Evolutionary conservation across 768 basidiomycete species (phyloP), one percentile per base, ranked within the genome.

Genomic region (Favolaschia claudopus): DNA sequence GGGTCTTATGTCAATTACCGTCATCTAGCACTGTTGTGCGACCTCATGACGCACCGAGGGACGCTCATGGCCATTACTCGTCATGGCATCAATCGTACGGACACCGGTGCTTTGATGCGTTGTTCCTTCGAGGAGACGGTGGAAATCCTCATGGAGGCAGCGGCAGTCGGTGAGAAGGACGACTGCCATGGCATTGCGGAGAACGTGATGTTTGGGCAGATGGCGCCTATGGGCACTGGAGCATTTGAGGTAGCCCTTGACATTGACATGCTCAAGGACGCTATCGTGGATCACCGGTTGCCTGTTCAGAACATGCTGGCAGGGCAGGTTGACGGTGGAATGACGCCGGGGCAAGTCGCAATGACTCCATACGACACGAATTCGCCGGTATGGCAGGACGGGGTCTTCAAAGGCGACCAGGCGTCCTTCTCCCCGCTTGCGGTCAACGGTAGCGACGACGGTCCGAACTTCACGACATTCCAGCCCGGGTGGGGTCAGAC

Each of bases 101-200:
- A 99, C 67, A 98, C 97, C n/a, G 97, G 97, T 19, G 96, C 97
- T 5, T 82, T 99, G 50, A 99, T 99, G 91, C 83, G 97, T 46
- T 99, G 95, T 74, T 99, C 97, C 1, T 99, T 99, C 82, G 97
- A 99, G 74, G 97, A 99, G 80, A 99, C 97, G 3, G 97, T 99
- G 60, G 97, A 99, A 72, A 98, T 99, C 67, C 76, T 99, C 53
- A 96, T 99, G 91, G 97, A 99, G 72, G 97, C 97, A 0, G 97
- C 97, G 1, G 95, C 96, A 1, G 92, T 96, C 22, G 97, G 97
- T 51, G 96, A 99, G 79, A 93, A 95, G 74, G 97, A 99, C 64
- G 96, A 99, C 66, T 99, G 97, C 71, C 93, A 93, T 51, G 97
- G 96, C 39, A 88, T 99, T 29, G 97, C 97, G n/a, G 96, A 99